Evolutionary conservation across 805 yeast genomes (phyloP).

Genomic region (Kregervanrija fluxuum): DNA sequence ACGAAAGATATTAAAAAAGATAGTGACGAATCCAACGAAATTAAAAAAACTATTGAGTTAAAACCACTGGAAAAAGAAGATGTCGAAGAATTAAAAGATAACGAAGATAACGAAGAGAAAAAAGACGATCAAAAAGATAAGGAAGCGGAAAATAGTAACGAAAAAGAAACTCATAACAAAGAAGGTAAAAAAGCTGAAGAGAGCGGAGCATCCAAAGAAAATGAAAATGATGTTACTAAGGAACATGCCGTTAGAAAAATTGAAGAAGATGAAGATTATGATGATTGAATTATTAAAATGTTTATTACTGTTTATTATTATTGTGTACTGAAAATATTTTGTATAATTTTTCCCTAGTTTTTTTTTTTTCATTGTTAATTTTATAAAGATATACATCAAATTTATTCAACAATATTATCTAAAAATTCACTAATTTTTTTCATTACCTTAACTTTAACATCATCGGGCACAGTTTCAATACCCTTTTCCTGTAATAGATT

Average conservation of each 20-base stretch:
- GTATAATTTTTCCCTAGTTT: not conserved
- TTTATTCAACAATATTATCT: slow-evolving; percentile 37
- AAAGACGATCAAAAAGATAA: slow-evolving; percentile 5
- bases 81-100: slow-evolving; percentile 16
- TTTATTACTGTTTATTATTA: not conserved
- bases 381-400: not conserved
- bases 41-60: slow-evolving; percentile 18
- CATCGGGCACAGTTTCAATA: slow-evolving; percentile 58
- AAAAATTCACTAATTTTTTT: slow-evolving; percentile 52
- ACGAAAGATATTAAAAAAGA: slow-evolving; percentile 9
- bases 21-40: not conserved
- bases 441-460: slow-evolving; percentile 53
- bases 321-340: slow-evolving; percentile 1
- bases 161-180: not conserved
- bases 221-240: not conserved
- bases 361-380: not conserved
- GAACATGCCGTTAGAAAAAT: slow-evolving; percentile 21
- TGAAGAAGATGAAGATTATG: slow-evolving; percentile 33
- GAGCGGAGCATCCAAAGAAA: slow-evolving; percentile 8
- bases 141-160: slow-evolving; percentile 1
- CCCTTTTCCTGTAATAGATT: slow-evolving; percentile 58
- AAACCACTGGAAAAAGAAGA: slow-evolving; percentile 28
- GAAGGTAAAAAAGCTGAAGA: slow-evolving; percentile 5
- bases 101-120: slow-evolving; percentile 2
- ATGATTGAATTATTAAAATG: slow-evolving; percentile 21